Evolutionary conservation across 169 alveolate genomes (phyloP), one percentile per base, ranked within the genome.

Genomic region (Amoebophrya sp.): DNA sequence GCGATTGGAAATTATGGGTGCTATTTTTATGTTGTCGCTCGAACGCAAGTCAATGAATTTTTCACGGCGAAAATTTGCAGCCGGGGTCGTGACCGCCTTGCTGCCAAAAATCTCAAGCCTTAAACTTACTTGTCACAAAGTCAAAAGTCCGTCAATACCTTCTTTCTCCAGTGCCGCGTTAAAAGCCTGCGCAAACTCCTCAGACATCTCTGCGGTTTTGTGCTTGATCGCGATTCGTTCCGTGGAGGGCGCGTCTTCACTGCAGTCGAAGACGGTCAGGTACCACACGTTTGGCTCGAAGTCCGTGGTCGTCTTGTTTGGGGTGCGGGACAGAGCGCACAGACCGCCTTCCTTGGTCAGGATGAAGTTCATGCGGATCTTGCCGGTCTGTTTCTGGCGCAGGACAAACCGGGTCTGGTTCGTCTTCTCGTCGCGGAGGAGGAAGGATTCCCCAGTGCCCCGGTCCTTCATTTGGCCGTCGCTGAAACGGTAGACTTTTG

Each of bases 201-300:
- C 83, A 0, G 83, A 66, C 39, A 66, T 18, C 18, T 66, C 83
- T 66, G 7, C 83, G 29, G 83, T 66, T 25, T 66, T 66, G 83
- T 66, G 83, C 18, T 66, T 66, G 35, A 66, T 25, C 29, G 83
- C 83, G 83, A 66, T 66, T 18, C 83, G 12, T 66, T 66, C 83
- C 32, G 83, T 66, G 83, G 38, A 2, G 35, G 32, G 32, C 35
- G 29, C 83, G 35, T 66, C 83, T 2, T 66, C 83, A 25, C 83
- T 66, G 35, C 83, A 66, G 35, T 66, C 83, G 83, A 66, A 66
- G 83, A 66, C 83, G 38, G 83, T 66, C 35, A 66, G 35, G 83
- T 66, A 66, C 83, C 83, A 66, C 39, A 66, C 83, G 83, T 66
- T 66, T 25, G 83, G 35, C 32, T 66, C 83, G 83, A 66, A 66